phyloP scores from a whole-genome alignment of 2,329 filamentous ascomycete species.

The Anthostomella pinea region DNA sequence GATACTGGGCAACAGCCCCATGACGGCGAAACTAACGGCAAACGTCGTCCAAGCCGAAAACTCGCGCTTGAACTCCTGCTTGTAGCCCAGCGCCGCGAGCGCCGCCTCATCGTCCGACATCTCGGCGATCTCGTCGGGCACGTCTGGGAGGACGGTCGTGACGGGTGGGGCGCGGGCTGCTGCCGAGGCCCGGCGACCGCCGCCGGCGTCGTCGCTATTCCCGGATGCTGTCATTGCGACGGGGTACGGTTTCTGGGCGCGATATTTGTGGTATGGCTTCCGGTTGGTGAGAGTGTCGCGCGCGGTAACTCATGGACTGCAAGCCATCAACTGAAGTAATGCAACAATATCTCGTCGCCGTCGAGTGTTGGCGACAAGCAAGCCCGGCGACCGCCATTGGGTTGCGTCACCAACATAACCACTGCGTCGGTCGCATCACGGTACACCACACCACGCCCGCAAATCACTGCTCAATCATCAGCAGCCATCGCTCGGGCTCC shows the following conservation, averaged over 20 bases:
- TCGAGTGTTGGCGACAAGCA: no score
- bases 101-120: constrained; percentile 54
- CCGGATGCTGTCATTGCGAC: background rate
- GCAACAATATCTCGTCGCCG: no score
- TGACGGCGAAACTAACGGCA: constrained; percentile 70
- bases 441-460: no score
- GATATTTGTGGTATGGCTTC: constrained; percentile 38
- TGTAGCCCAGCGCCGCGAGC: constrained; percentile 58
- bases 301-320: background rate
- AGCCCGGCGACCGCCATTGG: no score
- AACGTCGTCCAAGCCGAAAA: constrained; percentile 74
- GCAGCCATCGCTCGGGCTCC: no score
- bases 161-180: constrained; percentile 19
- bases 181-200: constrained; percentile 2
- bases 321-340: no score
- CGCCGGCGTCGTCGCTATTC: background rate
- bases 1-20: constrained; percentile 69
- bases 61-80: constrained; percentile 56
- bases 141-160: constrained; percentile 25
- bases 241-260: constrained; percentile 20
- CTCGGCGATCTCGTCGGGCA: constrained; percentile 26
- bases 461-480: no score
- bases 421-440: no score
- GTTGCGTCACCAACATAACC: no score
- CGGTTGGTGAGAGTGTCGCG: background rate